A percentile compares a stretch with the other conserved stretches of the same genome.
These are phyloP conservation scores for Ophiostoma tasmaniense DNA, from an alignment of 2,329 filamentous ascomycete species.

Conservation along the genomic window DNA sequence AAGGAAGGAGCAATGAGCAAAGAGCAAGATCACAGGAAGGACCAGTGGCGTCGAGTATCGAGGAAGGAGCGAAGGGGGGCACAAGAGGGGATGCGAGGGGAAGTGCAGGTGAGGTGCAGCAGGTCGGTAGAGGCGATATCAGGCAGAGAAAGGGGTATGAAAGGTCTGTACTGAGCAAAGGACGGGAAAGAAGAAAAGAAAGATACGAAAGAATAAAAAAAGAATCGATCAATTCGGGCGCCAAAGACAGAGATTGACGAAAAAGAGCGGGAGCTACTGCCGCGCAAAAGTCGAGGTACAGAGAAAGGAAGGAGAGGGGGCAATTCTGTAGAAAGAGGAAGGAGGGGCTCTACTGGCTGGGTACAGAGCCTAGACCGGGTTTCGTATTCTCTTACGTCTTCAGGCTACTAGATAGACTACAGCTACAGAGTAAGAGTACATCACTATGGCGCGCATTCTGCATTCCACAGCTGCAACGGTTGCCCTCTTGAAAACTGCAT, in stretches of 20 bases:
- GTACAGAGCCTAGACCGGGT: not conserved
- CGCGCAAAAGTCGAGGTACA: too few relatives aligned
- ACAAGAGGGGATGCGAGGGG: not conserved
- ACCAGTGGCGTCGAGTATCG: not conserved
- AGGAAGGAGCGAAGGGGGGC: conserved; percentile 3
- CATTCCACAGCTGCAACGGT: not conserved
- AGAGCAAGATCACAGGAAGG: not conserved
- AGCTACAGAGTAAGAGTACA: not conserved
- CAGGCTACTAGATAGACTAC: too few relatives aligned
- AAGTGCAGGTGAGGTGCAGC: not conserved
- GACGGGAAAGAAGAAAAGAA: not conserved
- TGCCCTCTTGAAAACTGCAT: not conserved
- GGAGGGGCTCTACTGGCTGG: not conserved
- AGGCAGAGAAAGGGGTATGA: not conserved
- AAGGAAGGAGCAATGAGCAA: not conserved
- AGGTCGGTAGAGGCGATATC: not conserved
- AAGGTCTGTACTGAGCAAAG: not conserved
- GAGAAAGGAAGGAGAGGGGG: not conserved
- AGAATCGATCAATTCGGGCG: not conserved
- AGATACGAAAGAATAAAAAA: not conserved
- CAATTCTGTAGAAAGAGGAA: not conserved
- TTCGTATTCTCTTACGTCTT: not conserved
- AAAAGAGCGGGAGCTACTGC: not conserved
- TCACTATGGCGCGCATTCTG: not conserved
- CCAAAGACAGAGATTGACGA: not conserved